Evolutionary conservation across 2,329 filamentous ascomycete genomes (phyloP), one percentile per base, ranked within the genome.

Genomic region (Stenocarpella maydis): DNA sequence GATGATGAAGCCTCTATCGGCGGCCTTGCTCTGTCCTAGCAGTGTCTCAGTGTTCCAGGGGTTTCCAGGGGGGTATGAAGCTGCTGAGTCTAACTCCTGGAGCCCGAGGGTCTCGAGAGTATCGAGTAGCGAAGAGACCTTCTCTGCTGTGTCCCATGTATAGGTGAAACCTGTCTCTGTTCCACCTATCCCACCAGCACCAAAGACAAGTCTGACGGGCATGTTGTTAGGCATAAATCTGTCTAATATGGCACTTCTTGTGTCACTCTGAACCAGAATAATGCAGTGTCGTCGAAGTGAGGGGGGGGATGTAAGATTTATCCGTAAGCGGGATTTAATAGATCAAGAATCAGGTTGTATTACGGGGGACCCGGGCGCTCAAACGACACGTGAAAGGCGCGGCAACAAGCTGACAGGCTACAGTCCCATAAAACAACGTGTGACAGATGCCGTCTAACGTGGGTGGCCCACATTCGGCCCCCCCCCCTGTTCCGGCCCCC

Each of bases 1-100:
- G 19, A 82, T 76, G 2, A 58, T 63, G 50, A 81, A 80, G 58
- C 58, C 58, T 4, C 58, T 47, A 4, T 49, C 58, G 26, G 47
- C 28, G 19, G 43, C 58, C 14, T 49, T 49, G 14, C 28, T 50
- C 50, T 74, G 58, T 15, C 73, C 74, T 34, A 74, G 39, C 21
- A 74, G 49, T 8, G 68, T 71, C 47, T 75, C 72, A 6, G 72
- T 64, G 34, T 74, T 70, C 67, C 69, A 73, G 2, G 69, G 61
- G 67, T 75, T 73, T 39, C 67, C 67, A 4, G 71, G 69, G 24
- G 73, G 72, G 50, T 75, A 75, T 10, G 43, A 34, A 15, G 73
- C 73, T 24, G 73, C 74, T 4, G 71, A 73, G 58, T 75, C 74
- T 28, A 75, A 60, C 37, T 74, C 70, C 15, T 45, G n/a, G 17